A percentile compares a stretch with the other conserved stretches of the same genome.
These are phyloP conservation scores for Hypomyces rosellus DNA, from an alignment of 2,329 filamentous ascomycete species.

Conservation along the genomic window DNA sequence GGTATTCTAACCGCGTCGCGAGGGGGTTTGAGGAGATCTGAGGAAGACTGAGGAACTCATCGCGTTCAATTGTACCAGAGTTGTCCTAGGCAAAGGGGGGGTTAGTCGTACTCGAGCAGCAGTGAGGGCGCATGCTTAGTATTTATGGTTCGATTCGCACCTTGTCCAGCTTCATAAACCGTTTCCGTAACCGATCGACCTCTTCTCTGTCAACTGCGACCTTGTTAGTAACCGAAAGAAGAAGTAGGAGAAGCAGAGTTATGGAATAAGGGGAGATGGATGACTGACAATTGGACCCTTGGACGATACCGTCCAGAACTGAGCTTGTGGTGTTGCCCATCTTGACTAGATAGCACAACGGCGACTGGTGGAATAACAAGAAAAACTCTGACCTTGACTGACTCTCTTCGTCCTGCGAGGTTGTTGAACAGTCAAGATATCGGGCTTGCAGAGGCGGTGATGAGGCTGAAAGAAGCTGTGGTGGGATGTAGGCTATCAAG, in stretches of 20 bases:
- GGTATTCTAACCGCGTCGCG: slow-evolving; percentile 82
- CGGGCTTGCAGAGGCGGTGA: neutral
- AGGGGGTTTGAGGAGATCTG: slow-evolving; percentile 98
- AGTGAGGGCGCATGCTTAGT: neutral
- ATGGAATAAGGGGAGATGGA: neutral
- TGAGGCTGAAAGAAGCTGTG: neutral
- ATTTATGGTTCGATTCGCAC: slow-evolving; percentile 39
- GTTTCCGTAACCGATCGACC: slow-evolving; percentile 89
- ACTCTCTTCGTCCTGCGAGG: neutral
- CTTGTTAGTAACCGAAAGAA: slow-evolving; percentile 9
- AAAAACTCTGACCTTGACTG: too few relatives aligned
- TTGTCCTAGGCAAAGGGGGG: slow-evolving; percentile 63
- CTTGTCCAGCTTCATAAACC: slow-evolving; percentile 99
- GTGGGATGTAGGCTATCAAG: neutral
- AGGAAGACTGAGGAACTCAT: slow-evolving; percentile 93
- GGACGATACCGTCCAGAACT: slow-evolving; percentile 92
- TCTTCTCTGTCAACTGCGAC: slow-evolving; percentile 86
- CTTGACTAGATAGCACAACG: slow-evolving; percentile 13
- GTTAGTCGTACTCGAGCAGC: neutral
- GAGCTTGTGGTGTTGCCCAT: slow-evolving; percentile 66
- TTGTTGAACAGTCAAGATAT: neutral
- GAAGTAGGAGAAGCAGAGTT: neutral
- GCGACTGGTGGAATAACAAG: too few relatives aligned
- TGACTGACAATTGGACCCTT: slow-evolving; percentile 82
- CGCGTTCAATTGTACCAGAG: slow-evolving; percentile 95